Conservation (phyloP, 441 rosid species). For the Euphorbia celastroides region DNA sequence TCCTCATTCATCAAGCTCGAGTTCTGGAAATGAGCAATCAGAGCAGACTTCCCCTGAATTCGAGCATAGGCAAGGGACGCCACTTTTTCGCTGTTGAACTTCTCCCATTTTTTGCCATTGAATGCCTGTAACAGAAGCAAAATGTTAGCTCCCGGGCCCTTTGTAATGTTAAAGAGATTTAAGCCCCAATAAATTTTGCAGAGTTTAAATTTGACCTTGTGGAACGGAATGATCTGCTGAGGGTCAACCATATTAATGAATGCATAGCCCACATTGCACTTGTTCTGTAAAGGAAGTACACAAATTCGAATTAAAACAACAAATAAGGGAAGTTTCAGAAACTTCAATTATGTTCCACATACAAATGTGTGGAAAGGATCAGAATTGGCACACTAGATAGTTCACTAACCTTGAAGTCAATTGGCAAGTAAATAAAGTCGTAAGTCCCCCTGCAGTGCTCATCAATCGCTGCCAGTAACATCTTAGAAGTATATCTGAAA, state of each 20-base stretch:
- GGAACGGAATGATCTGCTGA: conserved; percentile 49
- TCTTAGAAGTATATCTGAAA: conserved; percentile 62
- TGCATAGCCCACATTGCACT: conserved; percentile 79
- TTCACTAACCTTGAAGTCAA: conserved; percentile 64
- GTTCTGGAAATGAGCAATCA: conserved; percentile 69
- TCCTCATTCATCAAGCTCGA: conserved; percentile 86
- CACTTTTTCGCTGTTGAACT: conserved; percentile 72
- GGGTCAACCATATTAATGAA: conserved; percentile 72
- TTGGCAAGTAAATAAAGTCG: conserved; percentile 62
- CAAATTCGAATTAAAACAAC: no score
- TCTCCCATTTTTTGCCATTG: conserved; percentile 79
- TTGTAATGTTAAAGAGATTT: no score
- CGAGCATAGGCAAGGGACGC: conserved; percentile 74
- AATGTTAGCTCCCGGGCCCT: no score
- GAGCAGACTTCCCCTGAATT: conserved; percentile 70
- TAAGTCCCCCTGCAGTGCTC: conserved; percentile 60
- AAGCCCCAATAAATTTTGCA: no score
- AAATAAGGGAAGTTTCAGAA: conserved; percentile 14
- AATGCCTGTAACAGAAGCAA: conserved; percentile 40
- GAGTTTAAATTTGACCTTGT: conserved; percentile 34
- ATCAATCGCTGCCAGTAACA: conserved; percentile 70
- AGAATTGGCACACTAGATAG: no score
- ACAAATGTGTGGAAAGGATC: not conserved
- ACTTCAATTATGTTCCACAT: not conserved
- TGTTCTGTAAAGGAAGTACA: no score